Evolutionary conservation across 2,329 filamentous ascomycete species (phyloP).

Genomic region (Fusarium sp.): DNA sequence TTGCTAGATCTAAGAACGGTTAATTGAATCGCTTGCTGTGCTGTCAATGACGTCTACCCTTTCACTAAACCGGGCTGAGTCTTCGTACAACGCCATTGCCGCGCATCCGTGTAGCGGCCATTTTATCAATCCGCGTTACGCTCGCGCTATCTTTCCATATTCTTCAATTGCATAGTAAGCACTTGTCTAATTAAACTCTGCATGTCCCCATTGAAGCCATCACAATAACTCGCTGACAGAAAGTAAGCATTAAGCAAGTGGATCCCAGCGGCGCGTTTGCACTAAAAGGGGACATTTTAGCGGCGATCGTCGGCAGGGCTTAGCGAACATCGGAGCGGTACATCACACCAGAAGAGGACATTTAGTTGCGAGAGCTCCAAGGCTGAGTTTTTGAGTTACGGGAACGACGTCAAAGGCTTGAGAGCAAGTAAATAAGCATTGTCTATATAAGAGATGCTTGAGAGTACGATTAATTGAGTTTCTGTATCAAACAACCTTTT

Average conservation of each 20-base stretch:
- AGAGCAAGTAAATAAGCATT: neutral
- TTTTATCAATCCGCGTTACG: neutral
- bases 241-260: neutral
- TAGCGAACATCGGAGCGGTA: neutral
- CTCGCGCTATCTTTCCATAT: neutral
- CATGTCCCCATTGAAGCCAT: neutral
- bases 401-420: neutral
- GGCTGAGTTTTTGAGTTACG: neutral
- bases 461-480: neutral
- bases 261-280: neutral
- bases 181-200: neutral
- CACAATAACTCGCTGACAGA: neutral
- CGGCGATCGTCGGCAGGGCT: neutral
- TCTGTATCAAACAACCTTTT: neutral
- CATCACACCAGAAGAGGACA: neutral
- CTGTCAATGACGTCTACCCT: neutral
- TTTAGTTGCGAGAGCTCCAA: neutral
- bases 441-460: neutral
- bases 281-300: neutral
- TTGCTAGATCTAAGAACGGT: neutral
- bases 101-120: neutral
- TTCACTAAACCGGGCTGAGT: neutral
- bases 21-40: neutral
- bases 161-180: neutral
- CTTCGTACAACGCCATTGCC: neutral